Evolutionary conservation across 305 asterid species (phyloP).

Genomic region (Fraxinus dipetala): DNA sequence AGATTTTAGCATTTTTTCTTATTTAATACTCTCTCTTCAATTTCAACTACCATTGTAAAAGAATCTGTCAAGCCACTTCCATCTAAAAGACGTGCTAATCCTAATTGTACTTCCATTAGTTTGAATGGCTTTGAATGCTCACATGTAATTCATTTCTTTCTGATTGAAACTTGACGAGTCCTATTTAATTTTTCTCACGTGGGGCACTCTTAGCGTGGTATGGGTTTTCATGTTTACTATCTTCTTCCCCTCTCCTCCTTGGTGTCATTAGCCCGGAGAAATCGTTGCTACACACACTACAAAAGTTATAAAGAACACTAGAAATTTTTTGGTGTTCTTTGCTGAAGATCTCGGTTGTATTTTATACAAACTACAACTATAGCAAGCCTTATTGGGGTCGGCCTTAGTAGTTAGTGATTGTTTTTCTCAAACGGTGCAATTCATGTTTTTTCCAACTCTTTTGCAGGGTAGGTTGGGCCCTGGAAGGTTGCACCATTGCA

Average conservation of each 20-base stretch:
- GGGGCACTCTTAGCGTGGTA: neutral
- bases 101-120: neutral
- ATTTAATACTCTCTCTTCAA: neutral
- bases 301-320: neutral
- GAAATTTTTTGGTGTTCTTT: neutral
- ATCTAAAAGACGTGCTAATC: neutral
- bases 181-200: neutral
- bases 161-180: neutral
- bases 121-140: neutral
- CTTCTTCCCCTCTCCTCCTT: neutral
- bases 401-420: neutral
- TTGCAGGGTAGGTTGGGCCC: conserved; percentile 94
- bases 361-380: neutral
- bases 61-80: neutral
- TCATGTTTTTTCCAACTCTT: conserved; percentile 13
- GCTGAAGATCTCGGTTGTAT: neutral
- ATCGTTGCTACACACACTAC: neutral
- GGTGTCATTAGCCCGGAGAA: neutral
- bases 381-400: neutral
- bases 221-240: neutral
- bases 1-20: neutral
- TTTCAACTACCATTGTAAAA: neutral
- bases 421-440: neutral
- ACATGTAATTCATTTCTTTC: neutral
- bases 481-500: conserved; percentile 95